Base-by-base conservation (phyloP, 2,329 filamentous ascomycete species). In the Dothideomycetidae sp. region DNA sequence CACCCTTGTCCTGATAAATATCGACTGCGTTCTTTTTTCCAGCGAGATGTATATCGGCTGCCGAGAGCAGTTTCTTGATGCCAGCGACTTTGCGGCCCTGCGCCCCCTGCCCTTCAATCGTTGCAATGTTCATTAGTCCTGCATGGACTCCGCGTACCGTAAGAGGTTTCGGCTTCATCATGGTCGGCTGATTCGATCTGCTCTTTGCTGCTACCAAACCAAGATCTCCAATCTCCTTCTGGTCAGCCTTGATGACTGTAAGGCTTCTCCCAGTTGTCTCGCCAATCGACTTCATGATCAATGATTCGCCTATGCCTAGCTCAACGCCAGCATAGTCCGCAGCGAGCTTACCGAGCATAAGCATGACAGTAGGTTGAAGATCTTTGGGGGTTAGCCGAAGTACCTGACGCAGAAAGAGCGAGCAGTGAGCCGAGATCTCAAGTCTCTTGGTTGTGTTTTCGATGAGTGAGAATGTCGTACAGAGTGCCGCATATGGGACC, bases 211-310 rank as follows among this genome's bases (percentile, higher is more conserved):
- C 90, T 1, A 98, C 88, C 21, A 96, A 66, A 9, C 90, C 90
- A 9, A 98, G 69, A 57, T 98, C 90, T 37, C 90, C 90, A 58
- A 96, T 93, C 50, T 94, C 85, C 51, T 90, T 85, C 54, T 98
- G 90, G 49, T 96, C 86, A 33, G 81, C 75, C 62, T 94, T 96
- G 66, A 98, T 93, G 36, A 93, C 77, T 26, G 78, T 71, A 32
- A 94, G 61, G 51, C 77, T 93, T 43, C 90, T 77, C 7, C 90
- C 90, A 0, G 90, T 98, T 18, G 78, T 81, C 62, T 96, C 88
- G 9, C 88, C 88, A 52, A 98, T 93, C 4, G 90, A 83, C 58
- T 96, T 98, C 86, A 96, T 96, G 51, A 98, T 94, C 17, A 98
- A 62, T 1, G 88, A 96, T 60, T 98, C 90, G 40, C 90, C 90